phyloP scores from a whole-genome alignment of 331 rosid genomes.

The Cydonia oblonga region DNA sequence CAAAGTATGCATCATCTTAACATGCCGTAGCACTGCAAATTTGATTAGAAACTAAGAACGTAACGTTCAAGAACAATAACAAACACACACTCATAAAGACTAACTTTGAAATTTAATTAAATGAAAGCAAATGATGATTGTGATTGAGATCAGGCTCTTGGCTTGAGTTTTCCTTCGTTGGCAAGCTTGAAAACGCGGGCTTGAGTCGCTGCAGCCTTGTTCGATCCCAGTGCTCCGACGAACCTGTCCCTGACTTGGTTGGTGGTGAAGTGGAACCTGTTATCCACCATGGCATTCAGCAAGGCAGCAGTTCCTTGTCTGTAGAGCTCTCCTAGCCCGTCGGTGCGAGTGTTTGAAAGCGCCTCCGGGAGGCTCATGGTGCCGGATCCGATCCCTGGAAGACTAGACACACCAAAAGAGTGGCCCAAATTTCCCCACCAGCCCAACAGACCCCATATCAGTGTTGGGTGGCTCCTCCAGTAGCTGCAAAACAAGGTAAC shows the following conservation, averaged over 20 bases:
- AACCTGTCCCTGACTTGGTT: slow-evolving; percentile 66
- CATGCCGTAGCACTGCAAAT: neutral
- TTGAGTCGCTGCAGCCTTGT: slow-evolving; percentile 65
- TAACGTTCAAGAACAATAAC: neutral
- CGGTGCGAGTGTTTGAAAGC: slow-evolving; percentile 68
- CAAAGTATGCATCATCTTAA: slow-evolving; percentile 4
- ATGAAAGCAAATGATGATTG: neutral
- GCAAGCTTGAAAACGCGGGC: slow-evolving; percentile 74
- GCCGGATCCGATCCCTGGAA: slow-evolving; percentile 49
- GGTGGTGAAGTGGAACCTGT: slow-evolving; percentile 60
- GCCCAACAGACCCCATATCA: slow-evolving; percentile 81
- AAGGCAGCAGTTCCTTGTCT: slow-evolving; percentile 84
- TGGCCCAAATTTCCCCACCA: slow-evolving; percentile 84
- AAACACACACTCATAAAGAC: neutral
- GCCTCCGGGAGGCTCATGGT: slow-evolving; percentile 51
- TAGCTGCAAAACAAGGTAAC: slow-evolving; percentile 38
- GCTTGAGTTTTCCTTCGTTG: slow-evolving; percentile 64
- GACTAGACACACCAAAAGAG: slow-evolving; percentile 39
- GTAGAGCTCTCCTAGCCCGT: slow-evolving; percentile 65
- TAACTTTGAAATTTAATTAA: neutral
- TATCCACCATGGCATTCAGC: slow-evolving; percentile 71
- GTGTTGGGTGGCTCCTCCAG: slow-evolving; percentile 75
- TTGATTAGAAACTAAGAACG: neutral
- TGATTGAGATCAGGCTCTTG: slow-evolving; percentile 30
- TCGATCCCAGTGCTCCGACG: slow-evolving; percentile 47